Base-by-base conservation (phyloP, 1,284 basidiomycete genomes). In the Moesziomyces parantarcticus region DNA sequence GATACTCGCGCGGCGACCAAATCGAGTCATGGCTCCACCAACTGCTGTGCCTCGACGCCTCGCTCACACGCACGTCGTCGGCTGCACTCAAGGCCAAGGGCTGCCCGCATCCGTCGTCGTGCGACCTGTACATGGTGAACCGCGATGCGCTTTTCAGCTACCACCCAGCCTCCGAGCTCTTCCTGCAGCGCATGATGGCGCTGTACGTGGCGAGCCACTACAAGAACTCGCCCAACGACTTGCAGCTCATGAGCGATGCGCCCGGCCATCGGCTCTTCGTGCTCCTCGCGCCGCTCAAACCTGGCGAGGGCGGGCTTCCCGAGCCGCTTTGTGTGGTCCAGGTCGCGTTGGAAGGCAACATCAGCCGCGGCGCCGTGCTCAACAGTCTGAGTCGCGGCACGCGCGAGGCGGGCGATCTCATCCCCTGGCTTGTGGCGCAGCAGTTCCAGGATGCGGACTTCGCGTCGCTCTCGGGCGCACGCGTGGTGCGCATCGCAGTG, bases 181-280 rank as follows among this genome's bases (percentile, higher is more conserved):
- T 99, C 87, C 87, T 99, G 44, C 97, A 99, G 85, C 90, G 95
- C 46, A 94, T 99, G 92, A 97, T 98, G 94, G 92, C 93, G 6
- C 88, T 99, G 1, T 99, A 97, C 85, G 95, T 99, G 53, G 92
- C 96, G 1, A 92, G 90, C 50, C 97, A 99, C 85, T 99, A 99
- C 88, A 99, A 99, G 85, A 99, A 99, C 85, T 93, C 95, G 82
- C 97, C 97, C 21, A 99, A 99, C 84, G 97, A 99, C 83, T 87
- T 99, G 44, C 96, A 99, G 84, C 89, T 99, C 56, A 89, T 99
- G 84, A 93, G 92, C 9, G 97, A 99, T 81, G 97, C 97, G 0
- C 97, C 97, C 0, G 94, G 94, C 0, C 96, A 99, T 81, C 93
- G 96, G 77, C 88, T 99, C 13, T 99, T 98, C 76, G 97, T 99